Conservation (phyloP, 176 grass and related monocot species). For the Themeda triandra region DNA sequence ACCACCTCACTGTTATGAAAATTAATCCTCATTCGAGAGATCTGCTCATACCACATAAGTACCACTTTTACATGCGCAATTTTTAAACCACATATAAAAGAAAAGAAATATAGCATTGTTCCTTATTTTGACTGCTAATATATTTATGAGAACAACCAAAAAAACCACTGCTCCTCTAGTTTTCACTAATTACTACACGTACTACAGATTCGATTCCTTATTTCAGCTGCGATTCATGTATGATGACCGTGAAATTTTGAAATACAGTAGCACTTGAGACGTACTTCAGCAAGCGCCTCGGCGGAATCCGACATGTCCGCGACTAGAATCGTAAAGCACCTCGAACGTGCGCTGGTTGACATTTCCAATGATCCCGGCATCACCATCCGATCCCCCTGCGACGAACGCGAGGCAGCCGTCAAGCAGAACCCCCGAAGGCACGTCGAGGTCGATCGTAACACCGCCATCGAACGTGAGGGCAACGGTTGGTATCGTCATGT, state of each 20-base stretch:
- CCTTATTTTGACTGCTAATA: too few species aligned
- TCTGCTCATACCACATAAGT: too few species aligned
- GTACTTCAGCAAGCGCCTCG: constrained; percentile 25
- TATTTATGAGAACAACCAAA: too few species aligned
- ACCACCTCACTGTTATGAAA: too few species aligned
- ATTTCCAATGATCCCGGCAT: constrained; percentile 47
- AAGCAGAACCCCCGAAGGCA: constrained; percentile 35
- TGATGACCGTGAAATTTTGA: neutral
- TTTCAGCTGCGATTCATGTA: neutral
- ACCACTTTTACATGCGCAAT: too few species aligned
- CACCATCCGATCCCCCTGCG: neutral
- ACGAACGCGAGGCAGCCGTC: constrained; percentile 56
- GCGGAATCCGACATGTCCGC: constrained; percentile 44
- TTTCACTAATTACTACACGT: neutral
- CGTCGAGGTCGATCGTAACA: constrained; percentile 28
- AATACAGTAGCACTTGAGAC: neutral
- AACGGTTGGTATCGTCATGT: constrained; percentile 39
- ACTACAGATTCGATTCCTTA: neutral
- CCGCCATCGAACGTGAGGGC: constrained; percentile 28
- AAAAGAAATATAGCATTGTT: too few species aligned
- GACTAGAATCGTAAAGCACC: constrained; percentile 44
- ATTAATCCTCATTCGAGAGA: too few species aligned
- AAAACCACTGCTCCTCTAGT: too few species aligned
- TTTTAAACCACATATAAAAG: too few species aligned
- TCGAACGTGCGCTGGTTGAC: constrained; percentile 65